Conservation (phyloP, 2,329 filamentous ascomycete species). For the Lecanicillium sp. region DNA sequence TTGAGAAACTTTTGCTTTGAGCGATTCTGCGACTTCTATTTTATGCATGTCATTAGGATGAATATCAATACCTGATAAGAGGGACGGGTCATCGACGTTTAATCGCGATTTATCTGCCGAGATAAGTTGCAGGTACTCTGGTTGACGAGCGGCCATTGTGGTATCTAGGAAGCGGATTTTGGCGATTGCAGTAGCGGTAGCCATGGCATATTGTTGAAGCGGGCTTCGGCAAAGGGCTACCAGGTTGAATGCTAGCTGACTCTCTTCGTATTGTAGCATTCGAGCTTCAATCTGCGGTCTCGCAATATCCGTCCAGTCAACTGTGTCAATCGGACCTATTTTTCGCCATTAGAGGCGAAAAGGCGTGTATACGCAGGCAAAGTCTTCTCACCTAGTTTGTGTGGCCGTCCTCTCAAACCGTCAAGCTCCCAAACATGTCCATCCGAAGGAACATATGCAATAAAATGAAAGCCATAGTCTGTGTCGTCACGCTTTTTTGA, state of each 20-base stretch:
- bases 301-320: conserved; percentile 60
- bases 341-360: not conserved
- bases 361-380: not conserved
- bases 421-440: conserved; percentile 81
- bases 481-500: conserved; percentile 32
- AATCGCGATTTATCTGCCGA: conserved; percentile 2
- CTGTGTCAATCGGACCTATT: conserved; percentile 13
- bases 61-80: conserved; percentile 2
- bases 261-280: conserved; percentile 59
- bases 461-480: conserved; percentile 74
- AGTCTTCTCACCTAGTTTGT: conserved; percentile 23
- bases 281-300: conserved; percentile 55
- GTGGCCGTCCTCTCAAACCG: conserved; percentile 66
- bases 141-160: conserved; percentile 14
- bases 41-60: not conserved
- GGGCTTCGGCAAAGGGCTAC: conserved; percentile 66
- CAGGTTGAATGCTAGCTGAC: conserved; percentile 66
- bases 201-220: conserved; percentile 37
- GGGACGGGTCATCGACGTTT: not conserved
- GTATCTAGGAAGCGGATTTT: conserved; percentile 28
- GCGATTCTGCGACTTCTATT: not conserved
- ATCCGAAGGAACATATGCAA: conserved; percentile 75
- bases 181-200: conserved; percentile 34
- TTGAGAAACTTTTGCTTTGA: not conserved
- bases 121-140: conserved; percentile 1